Conservation (phyloP, 352 stramenopile genomes). For the Pythium scleroteichum region DNA sequence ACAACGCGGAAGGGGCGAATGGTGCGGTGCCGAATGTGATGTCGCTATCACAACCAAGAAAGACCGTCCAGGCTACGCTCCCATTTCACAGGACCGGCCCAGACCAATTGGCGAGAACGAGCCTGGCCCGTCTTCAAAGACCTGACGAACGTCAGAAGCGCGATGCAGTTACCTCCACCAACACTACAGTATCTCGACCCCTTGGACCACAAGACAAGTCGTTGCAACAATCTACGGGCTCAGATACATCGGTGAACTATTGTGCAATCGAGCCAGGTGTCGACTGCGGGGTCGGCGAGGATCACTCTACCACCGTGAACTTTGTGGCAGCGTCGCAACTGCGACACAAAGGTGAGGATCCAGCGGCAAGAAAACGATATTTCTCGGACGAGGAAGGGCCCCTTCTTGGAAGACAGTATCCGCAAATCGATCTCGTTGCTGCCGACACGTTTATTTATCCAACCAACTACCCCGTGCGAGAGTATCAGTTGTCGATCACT, state of each 20-base stretch:
- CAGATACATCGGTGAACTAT: no score
- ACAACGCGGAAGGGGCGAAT: constrained; percentile 4
- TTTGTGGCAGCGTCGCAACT: constrained; percentile 22
- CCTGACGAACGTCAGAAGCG: no score
- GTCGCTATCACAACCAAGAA: constrained; percentile 28
- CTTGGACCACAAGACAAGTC: no score
- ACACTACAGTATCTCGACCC: no score
- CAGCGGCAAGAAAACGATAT: constrained; percentile 58
- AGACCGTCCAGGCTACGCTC: constrained; percentile 65
- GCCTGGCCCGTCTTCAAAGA: no score
- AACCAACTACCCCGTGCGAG: constrained; percentile 89
- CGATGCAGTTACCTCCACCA: no score
- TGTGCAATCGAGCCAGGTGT: no score
- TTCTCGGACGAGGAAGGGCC: constrained; percentile 27
- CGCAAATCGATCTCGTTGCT: constrained; percentile 61
- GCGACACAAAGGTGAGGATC: constrained; percentile 49
- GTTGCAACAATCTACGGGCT: no score
- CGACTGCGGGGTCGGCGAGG: no score
- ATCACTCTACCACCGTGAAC: not conserved
- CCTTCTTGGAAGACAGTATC: constrained; percentile 32
- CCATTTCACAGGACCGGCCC: constrained; percentile 38
- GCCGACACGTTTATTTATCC: constrained; percentile 85
- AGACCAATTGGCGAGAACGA: not conserved
- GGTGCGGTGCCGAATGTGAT: not conserved
- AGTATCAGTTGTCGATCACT: constrained; percentile 96